A percentile compares a stretch with the other conserved stretches of the same genome.
These are phyloP conservation scores for Backusella sp. DNA, from an alignment of 192 early-diverging fungal genomes.

Conservation along the genomic window DNA sequence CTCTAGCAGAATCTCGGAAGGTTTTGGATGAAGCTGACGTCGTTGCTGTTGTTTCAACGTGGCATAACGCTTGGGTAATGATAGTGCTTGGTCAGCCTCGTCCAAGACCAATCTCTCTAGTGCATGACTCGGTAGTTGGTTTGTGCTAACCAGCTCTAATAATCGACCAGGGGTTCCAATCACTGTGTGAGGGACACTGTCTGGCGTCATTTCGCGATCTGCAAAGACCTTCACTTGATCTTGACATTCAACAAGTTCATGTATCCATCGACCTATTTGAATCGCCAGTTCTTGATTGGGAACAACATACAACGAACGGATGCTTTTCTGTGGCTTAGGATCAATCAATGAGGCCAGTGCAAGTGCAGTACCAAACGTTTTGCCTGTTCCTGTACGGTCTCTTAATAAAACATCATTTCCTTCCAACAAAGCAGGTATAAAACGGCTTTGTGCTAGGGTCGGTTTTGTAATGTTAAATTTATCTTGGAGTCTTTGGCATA, in stretches of 20 bases:
- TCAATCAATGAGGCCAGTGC: conserved; percentile 34
- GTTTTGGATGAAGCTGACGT: conserved; percentile 44
- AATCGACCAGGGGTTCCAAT: conserved; percentile 44
- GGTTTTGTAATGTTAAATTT: conserved; percentile 38
- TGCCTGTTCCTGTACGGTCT: conserved; percentile 55
- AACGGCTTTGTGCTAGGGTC: conserved; percentile 40
- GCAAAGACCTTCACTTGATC: conserved; percentile 12
- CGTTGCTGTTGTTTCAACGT: conserved; percentile 35
- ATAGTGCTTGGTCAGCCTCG: conserved; percentile 55
- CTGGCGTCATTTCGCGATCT: neutral
- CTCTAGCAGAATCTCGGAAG: conserved; percentile 37
- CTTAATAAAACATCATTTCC: conserved; percentile 46
- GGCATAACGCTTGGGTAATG: conserved; percentile 50
- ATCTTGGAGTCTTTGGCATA: conserved; percentile 20
- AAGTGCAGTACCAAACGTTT: conserved; percentile 53
- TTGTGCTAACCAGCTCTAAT: conserved; percentile 30
- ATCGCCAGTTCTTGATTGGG: conserved; percentile 55
- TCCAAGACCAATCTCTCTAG: conserved; percentile 47
- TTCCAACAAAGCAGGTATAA: conserved; percentile 42
- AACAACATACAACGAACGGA: conserved; percentile 35
- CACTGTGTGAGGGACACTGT: conserved; percentile 32
- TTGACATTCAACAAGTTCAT: conserved; percentile 7
- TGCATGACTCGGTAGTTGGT: conserved; percentile 26
- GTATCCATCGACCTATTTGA: conserved; percentile 48
- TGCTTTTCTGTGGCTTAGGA: neutral